Conservation (phyloP, 306 rosid genomes). For the Cercis canadensis region DNA sequence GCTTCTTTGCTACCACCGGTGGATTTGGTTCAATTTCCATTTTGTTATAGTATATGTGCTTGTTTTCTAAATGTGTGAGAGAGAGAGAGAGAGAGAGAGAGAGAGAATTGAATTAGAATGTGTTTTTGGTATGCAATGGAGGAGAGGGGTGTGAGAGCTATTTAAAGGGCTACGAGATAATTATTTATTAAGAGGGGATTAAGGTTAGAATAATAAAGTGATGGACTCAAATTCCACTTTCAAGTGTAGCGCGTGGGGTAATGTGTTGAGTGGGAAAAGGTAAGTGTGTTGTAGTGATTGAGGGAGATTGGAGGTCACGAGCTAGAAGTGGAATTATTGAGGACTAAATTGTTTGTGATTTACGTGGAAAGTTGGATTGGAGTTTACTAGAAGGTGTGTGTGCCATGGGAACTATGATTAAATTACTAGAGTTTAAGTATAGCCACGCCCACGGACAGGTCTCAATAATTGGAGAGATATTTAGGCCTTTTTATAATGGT, state of each 20-base stretch:
- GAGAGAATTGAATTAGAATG: not conserved
- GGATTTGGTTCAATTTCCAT: slow-evolving; percentile 72
- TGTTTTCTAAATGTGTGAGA: not conserved
- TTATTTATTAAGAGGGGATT: not conserved
- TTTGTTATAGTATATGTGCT: not conserved
- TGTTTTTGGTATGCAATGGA: not conserved
- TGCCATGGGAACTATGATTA: slow-evolving; percentile 14
- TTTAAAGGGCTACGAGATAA: slow-evolving; percentile 32
- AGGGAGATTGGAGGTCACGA: too few species aligned
- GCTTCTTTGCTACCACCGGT: slow-evolving; percentile 61
- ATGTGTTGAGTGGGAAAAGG: not conserved
- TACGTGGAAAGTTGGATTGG: slow-evolving; percentile 14
- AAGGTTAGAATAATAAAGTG: not conserved
- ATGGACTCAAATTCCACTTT: slow-evolving; percentile 10
- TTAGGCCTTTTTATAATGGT: not conserved
- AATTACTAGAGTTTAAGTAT: too few species aligned
- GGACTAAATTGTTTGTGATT: not conserved
- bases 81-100: not conserved
- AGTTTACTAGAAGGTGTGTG: slow-evolving; percentile 30
- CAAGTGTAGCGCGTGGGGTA: slow-evolving; percentile 3
- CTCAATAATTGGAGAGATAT: slow-evolving; percentile 22
- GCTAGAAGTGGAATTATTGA: not conserved
- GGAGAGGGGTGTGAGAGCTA: not conserved
- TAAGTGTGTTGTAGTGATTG: too few species aligned
- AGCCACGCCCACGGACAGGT: too few species aligned